Conservation (phyloP, 23 red algal genomes). For the Pyropia yezoensis region DNA sequence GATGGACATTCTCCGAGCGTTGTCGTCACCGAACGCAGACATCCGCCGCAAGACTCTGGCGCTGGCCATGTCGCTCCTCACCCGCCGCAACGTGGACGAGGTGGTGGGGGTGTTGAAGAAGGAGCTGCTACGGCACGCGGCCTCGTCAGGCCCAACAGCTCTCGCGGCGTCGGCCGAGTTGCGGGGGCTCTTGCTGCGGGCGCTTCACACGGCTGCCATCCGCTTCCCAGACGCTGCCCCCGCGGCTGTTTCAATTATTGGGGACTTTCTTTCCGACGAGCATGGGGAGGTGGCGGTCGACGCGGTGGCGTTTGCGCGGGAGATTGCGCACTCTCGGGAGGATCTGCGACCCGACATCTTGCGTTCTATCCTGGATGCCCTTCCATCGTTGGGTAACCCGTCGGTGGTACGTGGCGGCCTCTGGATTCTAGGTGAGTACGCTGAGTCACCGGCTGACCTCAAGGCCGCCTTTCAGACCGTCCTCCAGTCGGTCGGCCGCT, state of each 20-base stretch:
- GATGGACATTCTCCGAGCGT: slow-evolving; percentile 85
- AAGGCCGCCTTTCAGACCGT: slow-evolving; percentile 72
- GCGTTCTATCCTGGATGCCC: slow-evolving; percentile 31
- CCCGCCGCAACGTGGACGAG: slow-evolving; percentile 81
- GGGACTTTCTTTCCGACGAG: slow-evolving; percentile 71
- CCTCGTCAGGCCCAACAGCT: neutral
- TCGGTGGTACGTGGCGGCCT: slow-evolving; percentile 55
- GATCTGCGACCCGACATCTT: slow-evolving; percentile 56
- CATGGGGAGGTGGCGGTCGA: slow-evolving; percentile 63
- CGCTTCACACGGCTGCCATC: slow-evolving; percentile 65
- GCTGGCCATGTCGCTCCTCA: slow-evolving; percentile 66
- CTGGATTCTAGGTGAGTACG: slow-evolving; percentile 90
- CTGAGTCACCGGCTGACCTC: slow-evolving; percentile 48
- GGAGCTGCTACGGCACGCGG: slow-evolving; percentile 51
- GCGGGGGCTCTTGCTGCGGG: slow-evolving; percentile 74
- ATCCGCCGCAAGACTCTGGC: slow-evolving; percentile 73
- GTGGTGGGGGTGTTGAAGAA: slow-evolving; percentile 75
- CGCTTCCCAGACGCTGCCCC: slow-evolving; percentile 73
- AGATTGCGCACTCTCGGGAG: slow-evolving; percentile 62
- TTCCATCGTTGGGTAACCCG: slow-evolving; percentile 34
- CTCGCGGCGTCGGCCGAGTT: slow-evolving; percentile 18
- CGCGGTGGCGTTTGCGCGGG: slow-evolving; percentile 69
- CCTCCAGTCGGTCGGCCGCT: slow-evolving; percentile 39
- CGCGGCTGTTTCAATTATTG: slow-evolving; percentile 39
- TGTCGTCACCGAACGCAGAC: slow-evolving; percentile 79